Conservation (phyloP, 2,329 filamentous ascomycete species). For the Alternaria novae-zelandiae region DNA sequence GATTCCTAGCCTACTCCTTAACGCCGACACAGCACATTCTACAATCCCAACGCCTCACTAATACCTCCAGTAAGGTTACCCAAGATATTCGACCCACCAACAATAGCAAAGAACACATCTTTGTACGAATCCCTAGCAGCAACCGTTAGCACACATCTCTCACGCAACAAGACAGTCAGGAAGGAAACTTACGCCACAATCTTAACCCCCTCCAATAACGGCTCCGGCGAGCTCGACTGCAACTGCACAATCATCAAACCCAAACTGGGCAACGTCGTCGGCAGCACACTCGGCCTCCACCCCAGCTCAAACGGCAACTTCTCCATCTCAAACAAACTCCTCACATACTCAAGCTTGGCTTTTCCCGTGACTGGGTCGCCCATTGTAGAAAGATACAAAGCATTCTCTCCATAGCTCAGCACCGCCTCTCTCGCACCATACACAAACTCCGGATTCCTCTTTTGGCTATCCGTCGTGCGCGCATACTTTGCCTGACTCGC, state of each 20-base stretch:
- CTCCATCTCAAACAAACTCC: constrained; percentile 22
- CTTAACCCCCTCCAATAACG: constrained; percentile 6
- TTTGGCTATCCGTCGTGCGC: constrained; percentile 12
- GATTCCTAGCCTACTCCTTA: background rate
- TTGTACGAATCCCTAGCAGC: constrained; percentile 21
- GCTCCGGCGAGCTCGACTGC: constrained; percentile 3
- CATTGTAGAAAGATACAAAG: constrained; percentile 18
- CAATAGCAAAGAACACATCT: constrained; percentile 13
- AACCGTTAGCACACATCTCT: background rate
- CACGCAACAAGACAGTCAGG: background rate
- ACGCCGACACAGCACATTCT: background rate
- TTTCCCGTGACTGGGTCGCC: constrained; percentile 6
- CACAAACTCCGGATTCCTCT: constrained; percentile 15
- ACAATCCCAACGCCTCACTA: constrained; percentile 15
- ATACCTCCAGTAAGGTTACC: constrained; percentile 21
- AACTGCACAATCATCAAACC: constrained; percentile 12
- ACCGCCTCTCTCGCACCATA: constrained; percentile 18
- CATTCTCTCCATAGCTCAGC: constrained; percentile 25
- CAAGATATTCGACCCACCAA: constrained; percentile 14
- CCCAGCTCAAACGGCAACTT: constrained; percentile 20
- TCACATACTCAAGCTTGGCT: constrained; percentile 19
- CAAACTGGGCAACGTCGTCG: constrained; percentile 21
- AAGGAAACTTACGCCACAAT: constrained; percentile 11
- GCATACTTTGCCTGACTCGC: constrained; percentile 18
- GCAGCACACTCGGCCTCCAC: constrained; percentile 20